Conservation (phyloP, 495 filamentous ascomycete genomes). For the Haplographium delicatum region DNA sequence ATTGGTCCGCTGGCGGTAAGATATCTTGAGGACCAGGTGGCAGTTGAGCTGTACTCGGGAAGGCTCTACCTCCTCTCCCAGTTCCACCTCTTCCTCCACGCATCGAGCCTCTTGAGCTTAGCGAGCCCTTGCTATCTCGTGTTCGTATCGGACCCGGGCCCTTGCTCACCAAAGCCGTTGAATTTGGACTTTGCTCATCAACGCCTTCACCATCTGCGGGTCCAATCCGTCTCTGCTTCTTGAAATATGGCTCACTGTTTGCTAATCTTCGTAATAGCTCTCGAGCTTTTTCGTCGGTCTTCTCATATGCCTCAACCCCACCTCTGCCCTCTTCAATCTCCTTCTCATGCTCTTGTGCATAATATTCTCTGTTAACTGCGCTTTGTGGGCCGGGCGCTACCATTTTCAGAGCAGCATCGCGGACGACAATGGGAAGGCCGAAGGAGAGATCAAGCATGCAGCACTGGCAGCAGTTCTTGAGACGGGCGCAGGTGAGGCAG, state of each 20-base stretch:
- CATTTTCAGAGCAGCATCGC: slow-evolving; percentile 97
- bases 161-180: slow-evolving; percentile 40
- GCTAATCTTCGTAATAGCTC: slow-evolving; percentile 82
- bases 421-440: slow-evolving; percentile 85
- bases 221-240: slow-evolving; percentile 67
- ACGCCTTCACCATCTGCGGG: slow-evolving; percentile 48
- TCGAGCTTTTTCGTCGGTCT: slow-evolving; percentile 91
- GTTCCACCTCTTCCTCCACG: slow-evolving; percentile 34
- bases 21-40: slow-evolving; percentile 80
- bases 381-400: slow-evolving; percentile 87
- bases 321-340: slow-evolving; percentile 84
- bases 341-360: slow-evolving; percentile 93
- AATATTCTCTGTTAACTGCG: slow-evolving; percentile 92
- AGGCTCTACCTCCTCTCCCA: slow-evolving; percentile 50
- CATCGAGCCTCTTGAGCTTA: slow-evolving; percentile 41
- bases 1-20: slow-evolving; percentile 72
- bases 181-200: slow-evolving; percentile 32
- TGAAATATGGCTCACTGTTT: slow-evolving; percentile 89
- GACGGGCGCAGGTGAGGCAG: slow-evolving; percentile 88
- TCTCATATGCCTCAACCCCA: slow-evolving; percentile 82
- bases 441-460: slow-evolving; percentile 98
- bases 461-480: slow-evolving; percentile 98
- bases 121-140: slow-evolving; percentile 50
- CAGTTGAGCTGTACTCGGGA: slow-evolving; percentile 65
- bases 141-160: slow-evolving; percentile 68